These are phyloP conservation scores for Podospora sp. DNA, from an alignment of 495 filamentous ascomycete genomes.

Conservation along the genomic window DNA sequence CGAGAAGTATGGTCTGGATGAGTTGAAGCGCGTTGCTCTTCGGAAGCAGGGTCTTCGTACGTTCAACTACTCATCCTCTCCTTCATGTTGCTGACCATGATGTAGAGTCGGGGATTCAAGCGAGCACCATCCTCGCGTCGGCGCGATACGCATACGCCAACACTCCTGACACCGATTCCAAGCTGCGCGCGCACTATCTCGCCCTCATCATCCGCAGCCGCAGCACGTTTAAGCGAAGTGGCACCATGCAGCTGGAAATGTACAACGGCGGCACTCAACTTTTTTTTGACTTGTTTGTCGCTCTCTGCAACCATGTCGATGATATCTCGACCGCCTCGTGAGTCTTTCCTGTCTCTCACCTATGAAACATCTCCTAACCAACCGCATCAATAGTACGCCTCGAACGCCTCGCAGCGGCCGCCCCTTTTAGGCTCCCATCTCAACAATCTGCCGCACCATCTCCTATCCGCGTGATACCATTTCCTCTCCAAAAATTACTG, in stretches of 20 bases:
- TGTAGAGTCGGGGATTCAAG: slow-evolving; percentile 73
- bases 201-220: slow-evolving; percentile 86
- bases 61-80: slow-evolving; percentile 20
- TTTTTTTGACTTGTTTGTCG: slow-evolving; percentile 93
- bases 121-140: slow-evolving; percentile 78
- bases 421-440: slow-evolving; percentile 28
- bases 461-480: slow-evolving; percentile 1
- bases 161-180: slow-evolving; percentile 85
- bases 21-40: slow-evolving; percentile 79
- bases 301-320: slow-evolving; percentile 86
- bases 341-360: slow-evolving; percentile 30
- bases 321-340: slow-evolving; percentile 55
- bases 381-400: slow-evolving; percentile 39
- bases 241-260: slow-evolving; percentile 98
- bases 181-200: slow-evolving; percentile 86
- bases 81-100: not conserved
- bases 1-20: slow-evolving; percentile 75
- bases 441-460: slow-evolving; percentile 1
- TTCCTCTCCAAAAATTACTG: slow-evolving; percentile 6
- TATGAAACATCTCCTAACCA: not conserved
- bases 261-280: slow-evolving; percentile 74
- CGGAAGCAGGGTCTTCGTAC: slow-evolving; percentile 78
- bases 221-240: slow-evolving; percentile 86
- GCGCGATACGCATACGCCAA: slow-evolving; percentile 87
- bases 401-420: slow-evolving; percentile 49